Conservation (phyloP, 192 early-diverging fungal genomes). For the Paraglomus brasilianum region DNA sequence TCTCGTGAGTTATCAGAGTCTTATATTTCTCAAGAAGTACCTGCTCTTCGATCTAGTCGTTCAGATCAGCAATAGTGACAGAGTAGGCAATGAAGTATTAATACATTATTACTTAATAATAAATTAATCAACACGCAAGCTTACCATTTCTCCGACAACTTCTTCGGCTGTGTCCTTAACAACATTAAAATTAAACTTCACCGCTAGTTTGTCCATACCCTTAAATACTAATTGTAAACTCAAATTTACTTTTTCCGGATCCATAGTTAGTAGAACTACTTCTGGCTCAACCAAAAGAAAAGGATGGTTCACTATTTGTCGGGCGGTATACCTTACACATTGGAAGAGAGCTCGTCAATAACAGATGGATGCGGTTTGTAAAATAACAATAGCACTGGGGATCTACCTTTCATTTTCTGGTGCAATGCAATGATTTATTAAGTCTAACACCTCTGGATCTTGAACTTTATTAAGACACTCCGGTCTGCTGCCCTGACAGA, state of each 20-base stretch:
- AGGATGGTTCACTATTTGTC: slow-evolving; percentile 70
- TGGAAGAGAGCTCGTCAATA: slow-evolving; percentile 15
- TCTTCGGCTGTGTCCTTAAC: slow-evolving; percentile 78
- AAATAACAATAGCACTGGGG: not conserved
- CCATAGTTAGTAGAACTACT: slow-evolving; percentile 60
- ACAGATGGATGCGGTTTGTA: slow-evolving; percentile 2
- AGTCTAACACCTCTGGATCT: slow-evolving; percentile 63
- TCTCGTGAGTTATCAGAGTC: slow-evolving; percentile 76
- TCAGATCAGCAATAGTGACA: too few relatives aligned
- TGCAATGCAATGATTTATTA: slow-evolving; percentile 66
- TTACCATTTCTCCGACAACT: slow-evolving; percentile 79
- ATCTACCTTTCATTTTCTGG: slow-evolving; percentile 60
- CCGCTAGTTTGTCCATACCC: slow-evolving; percentile 74
- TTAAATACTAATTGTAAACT: slow-evolving; percentile 76
- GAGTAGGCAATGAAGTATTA: too few relatives aligned
- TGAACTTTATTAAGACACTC: slow-evolving; percentile 63
- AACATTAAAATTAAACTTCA: slow-evolving; percentile 83
- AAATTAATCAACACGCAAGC: not conserved
- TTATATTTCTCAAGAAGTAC: slow-evolving; percentile 73
- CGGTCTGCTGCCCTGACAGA: slow-evolving; percentile 63
- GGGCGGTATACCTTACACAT: slow-evolving; percentile 55
- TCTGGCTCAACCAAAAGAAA: slow-evolving; percentile 77
- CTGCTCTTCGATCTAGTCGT: slow-evolving; percentile 70
- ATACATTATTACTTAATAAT: too few relatives aligned
- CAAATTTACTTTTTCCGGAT: slow-evolving; percentile 63